These are phyloP conservation scores for Tilletia caries DNA, from an alignment of 1,284 basidiomycete species.

Conservation along the genomic window DNA sequence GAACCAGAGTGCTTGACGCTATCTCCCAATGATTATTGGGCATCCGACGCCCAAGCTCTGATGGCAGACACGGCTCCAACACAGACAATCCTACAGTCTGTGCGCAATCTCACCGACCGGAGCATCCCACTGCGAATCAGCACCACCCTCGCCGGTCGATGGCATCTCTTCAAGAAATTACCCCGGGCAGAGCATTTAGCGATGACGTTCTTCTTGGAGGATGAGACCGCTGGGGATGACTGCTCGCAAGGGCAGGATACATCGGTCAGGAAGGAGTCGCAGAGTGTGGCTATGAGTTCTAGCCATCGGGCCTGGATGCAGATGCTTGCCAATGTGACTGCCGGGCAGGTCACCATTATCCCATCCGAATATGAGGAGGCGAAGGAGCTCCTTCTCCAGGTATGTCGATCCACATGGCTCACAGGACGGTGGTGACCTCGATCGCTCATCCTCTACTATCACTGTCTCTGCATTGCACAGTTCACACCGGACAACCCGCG, in stretches of 20 bases:
- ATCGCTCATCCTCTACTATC: not conserved
- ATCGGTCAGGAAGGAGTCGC: not conserved
- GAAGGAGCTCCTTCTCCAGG: conserved; percentile 31
- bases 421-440: not conserved
- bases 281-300: not conserved
- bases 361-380: conserved; percentile 30
- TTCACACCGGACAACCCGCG: conserved; percentile 33
- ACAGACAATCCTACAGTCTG: conserved; percentile 28
- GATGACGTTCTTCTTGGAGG: conserved; percentile 45
- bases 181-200: conserved; percentile 49
- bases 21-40: conserved; percentile 48
- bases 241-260: not conserved
- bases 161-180: conserved; percentile 46
- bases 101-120: conserved; percentile 25
- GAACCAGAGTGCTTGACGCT: conserved; percentile 33
- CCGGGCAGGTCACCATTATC: conserved; percentile 35
- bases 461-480: not conserved
- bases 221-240: not conserved
- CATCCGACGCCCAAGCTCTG: conserved; percentile 22
- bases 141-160: conserved; percentile 45
- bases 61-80: conserved; percentile 32
- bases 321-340: conserved; percentile 34
- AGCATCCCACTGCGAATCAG: conserved; percentile 40
- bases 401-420: not conserved
- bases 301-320: conserved; percentile 29